Conservation (phyloP, 306 rosid species). For the Fagus sylvatica region DNA sequence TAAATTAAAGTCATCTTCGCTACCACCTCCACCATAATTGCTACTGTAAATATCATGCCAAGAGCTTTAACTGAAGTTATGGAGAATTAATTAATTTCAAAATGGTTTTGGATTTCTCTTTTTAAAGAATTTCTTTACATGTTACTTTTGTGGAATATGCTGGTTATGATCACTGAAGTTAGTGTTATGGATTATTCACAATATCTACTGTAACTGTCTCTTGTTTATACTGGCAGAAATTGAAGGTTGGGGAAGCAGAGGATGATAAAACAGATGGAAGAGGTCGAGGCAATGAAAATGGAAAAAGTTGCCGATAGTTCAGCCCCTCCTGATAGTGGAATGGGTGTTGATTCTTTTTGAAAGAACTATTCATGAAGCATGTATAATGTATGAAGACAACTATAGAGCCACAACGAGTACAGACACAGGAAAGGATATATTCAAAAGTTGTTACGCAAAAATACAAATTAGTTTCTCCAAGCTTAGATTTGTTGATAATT, state of each 20-base stretch:
- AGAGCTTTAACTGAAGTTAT: background rate
- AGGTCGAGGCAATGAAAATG: conserved; percentile 24
- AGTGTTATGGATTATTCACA: background rate
- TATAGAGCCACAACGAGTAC: background rate
- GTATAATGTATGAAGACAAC: background rate
- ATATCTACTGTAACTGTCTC: conserved; percentile 9
- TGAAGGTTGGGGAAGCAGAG: conserved; percentile 55
- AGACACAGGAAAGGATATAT: no score
- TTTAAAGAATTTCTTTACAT: background rate
- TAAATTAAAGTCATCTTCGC: background rate
- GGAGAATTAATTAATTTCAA: no score
- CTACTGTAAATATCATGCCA: background rate
- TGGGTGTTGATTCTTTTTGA: conserved; percentile 21
- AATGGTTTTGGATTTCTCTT: background rate
- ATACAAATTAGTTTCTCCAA: no score
- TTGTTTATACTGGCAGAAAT: conserved; percentile 40
- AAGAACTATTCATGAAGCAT: conserved; percentile 1
- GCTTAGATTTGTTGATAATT: no score
- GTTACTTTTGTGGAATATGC: background rate
- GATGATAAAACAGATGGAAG: conserved; percentile 28
- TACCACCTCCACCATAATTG: background rate
- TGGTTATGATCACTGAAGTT: background rate
- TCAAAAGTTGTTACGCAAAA: no score
- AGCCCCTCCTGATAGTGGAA: conserved; percentile 25
- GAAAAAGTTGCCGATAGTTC: conserved; percentile 37